Evolutionary conservation across 331 rosid species (phyloP), one percentile per base, ranked within the genome.

Genomic region (Dryas integrifolia): DNA sequence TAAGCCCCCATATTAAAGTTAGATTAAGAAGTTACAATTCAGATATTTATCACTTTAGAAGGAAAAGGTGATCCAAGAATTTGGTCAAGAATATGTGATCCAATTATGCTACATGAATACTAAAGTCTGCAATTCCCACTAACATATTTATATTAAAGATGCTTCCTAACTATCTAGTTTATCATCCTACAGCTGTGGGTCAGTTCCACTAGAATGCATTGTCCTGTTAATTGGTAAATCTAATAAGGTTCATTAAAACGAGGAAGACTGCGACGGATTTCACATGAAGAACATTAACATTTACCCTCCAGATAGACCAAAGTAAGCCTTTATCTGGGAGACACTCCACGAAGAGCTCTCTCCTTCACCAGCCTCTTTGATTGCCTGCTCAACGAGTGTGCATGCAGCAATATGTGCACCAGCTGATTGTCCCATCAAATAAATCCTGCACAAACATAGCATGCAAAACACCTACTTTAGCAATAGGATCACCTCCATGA

Each of bases 401-500:
- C 97, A 94, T 12, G 98, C 96, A 68, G 92, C 98, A 80, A 94
- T 91, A 82, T 94, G 98, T 61, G 98, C 97, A 58, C 98, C 98
- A 51, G 98, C 97, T 57, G 98, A 94, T 80, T 94, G 98, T 72
- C 98, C 98, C 97, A 94, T 94, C 66, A 94, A 76, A 79, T 84
- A 94, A 82, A 94, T 85, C 88, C 98, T 91, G 69, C 35, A 46
- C 13, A 56, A 67, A 67, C 18, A 73, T 69, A 57, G n/a, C 73
- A 78, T 15, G 53, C 75, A 55, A 18, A 58, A 70, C 46, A 59
- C 58, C 13, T 75, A 53, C 58, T 73, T 64, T 24, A 59, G 72
- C 63, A 76, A 70, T 47, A 24, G 47, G 24, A 47, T 64, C 51
- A 39, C 15, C 52, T 24, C 55, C 58, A 63, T 55, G 5, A 8